Evolutionary conservation across 2,329 filamentous ascomycete genomes (phyloP).

Genomic region (Davidsoniella virescens): DNA sequence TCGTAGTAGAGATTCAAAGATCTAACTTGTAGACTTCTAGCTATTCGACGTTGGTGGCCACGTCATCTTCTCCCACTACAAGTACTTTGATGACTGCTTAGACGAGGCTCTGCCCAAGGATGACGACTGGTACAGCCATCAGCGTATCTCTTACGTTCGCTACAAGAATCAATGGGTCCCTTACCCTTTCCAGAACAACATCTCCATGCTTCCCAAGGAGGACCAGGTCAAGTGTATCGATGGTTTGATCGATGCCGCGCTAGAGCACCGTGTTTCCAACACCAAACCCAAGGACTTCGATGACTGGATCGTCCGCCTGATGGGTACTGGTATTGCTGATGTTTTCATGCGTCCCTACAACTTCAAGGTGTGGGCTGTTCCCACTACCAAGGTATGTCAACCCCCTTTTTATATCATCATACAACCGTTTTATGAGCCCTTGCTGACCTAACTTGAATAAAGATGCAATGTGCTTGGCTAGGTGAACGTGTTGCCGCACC

Average conservation of each 20-base stretch:
- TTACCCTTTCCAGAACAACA: conserved; percentile 99
- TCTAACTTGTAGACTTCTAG: conserved; percentile 28
- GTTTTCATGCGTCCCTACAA: conserved; percentile 99
- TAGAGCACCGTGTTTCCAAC: conserved; percentile 66
- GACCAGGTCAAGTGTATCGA: conserved; percentile 92
- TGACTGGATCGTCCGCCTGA: conserved; percentile 92
- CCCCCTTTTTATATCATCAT: not conserved
- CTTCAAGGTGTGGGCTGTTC: conserved; percentile 99
- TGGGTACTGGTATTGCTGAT: conserved; percentile 76
- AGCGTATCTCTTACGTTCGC: conserved; percentile 97
- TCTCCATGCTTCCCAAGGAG: conserved; percentile 93
- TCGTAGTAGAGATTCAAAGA: not conserved
- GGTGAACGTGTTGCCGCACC: conserved; percentile 96
- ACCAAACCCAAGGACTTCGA: conserved; percentile 95
- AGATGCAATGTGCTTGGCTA: conserved; percentile 99
- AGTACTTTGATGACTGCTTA: conserved; percentile 99
- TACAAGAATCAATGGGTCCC: conserved; percentile 95
- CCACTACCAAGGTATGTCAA: conserved; percentile 70
- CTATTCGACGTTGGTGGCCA: conserved; percentile 97
- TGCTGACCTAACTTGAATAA: not conserved
- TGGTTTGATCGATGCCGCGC: conserved; percentile 84
- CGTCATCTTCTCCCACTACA: conserved; percentile 99
- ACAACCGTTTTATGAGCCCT: not conserved
- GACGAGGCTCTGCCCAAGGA: conserved; percentile 89
- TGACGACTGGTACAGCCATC: conserved; percentile 92